Base-by-base conservation (phyloP, 2,329 filamentous ascomycete species). In the Aspergillus versicolor region DNA sequence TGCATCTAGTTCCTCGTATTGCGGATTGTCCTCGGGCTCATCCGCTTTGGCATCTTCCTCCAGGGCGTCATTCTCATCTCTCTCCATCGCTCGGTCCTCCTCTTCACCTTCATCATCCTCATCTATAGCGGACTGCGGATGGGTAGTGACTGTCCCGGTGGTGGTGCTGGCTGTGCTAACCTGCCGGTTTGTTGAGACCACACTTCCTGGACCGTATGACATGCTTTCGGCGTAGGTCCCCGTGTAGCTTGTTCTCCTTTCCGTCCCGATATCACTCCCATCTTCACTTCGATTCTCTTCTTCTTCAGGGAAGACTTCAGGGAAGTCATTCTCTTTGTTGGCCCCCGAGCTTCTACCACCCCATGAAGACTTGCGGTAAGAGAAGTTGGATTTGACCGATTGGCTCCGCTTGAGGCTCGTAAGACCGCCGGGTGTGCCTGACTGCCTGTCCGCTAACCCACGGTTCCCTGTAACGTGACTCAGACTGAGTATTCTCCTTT, bases 401-500 rank as follows among this genome's bases (percentile, higher is more conserved):
- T 92, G 88, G 71, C 88, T 92, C 59, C 90, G 83, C 76, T 88
- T 88, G 63, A 96, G 80, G 46, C 84, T 85, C 19, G 84, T 82
- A 42, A 78, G 69, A 24, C 73, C 76, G 47, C 73, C 73, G 41
- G 69, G 71, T 52, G 66, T 69, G 43, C 67, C 71, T 34, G 68
- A 63, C 30, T 74, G 65, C 59, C 73, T 63, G 58, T 75, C 67
- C 45, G 63, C 52, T 55, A 66, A 19, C 7, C 73, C 68, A 27
- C 75, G 80, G 68, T 94, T 93, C 70, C 88, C 87, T 53, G 86
- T 90, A 65, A 97, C 95, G 75, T 97, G 91, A 71, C 89, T 95
- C 37, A 97, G 84, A 50, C 91, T 96, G 58, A 95, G 84, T 67
- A 97, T 97, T 48, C 94, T 87, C 41, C 93, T 84, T 70, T 86